Base-by-base conservation (phyloP, 2,329 filamentous ascomycete species). In the Parastagonospora nodorum region DNA sequence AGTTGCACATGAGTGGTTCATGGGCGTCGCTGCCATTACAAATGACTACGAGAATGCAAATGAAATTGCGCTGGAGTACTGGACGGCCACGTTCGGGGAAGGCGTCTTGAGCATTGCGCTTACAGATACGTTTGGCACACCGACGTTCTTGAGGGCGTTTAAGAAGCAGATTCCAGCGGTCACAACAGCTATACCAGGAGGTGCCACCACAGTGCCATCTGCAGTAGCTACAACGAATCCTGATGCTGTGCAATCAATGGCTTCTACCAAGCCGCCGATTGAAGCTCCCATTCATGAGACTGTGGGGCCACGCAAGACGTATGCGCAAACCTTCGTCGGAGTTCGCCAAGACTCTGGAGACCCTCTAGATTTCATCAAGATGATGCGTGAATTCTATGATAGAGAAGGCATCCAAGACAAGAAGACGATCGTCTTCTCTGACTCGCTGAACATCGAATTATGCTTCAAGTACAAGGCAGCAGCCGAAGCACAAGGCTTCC, bases 1-100 rank as follows among this genome's bases (percentile, higher is more conserved):
- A 0, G 87, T 90, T 2, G 94, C 94, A 0, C 94, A 99, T 69
- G 94, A 99, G 76, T 99, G 94, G 94, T 97, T 97, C 79, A 99
- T 99, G 94, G 92, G 91, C 36, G 93, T 96, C 56, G 94, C 94
- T 1, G 92, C 94, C 33, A 91, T 97, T 62, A 90, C 88, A 4
- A 83, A 90, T 56, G 84, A 97, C 74, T 99, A 99, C 70, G 83
- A 85, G 61, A 81, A 83, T 55, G 92, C 94, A 2, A 96, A 92
- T 32, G 91, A 96, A 72, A 82, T 88, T 57, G 92, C 91, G 0
- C 78, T 99, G 61, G 82, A 85, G 50, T 91, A 95, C 71, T 99
- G 94, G 94, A 84, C 96, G 30, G 86, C 87, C 45, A 96, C 90
- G 54, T 99, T 97, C 69, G 94, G 94, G 4, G 86, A 88, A 67